phyloP scores from a whole-genome alignment of 1,284 basidiomycete species.

The Meripilus lineatus region DNA sequence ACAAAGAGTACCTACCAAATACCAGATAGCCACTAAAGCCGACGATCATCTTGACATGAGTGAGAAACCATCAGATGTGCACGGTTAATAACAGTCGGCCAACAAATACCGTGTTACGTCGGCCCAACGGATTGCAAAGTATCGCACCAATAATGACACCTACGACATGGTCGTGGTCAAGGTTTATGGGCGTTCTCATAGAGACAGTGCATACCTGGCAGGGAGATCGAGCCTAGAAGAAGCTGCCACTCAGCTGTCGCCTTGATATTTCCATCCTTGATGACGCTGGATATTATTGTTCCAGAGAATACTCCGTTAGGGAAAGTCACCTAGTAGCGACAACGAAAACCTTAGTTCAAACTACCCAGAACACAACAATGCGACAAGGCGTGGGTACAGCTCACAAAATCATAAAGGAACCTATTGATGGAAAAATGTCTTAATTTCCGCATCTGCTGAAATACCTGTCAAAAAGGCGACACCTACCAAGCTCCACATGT shows the following conservation, averaged over 20 bases:
- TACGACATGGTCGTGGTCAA: slow-evolving; percentile 7
- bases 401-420: slow-evolving; percentile 74
- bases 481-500: slow-evolving; percentile 67
- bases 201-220: slow-evolving; percentile 51
- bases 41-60: slow-evolving; percentile 52
- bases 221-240: slow-evolving; percentile 58
- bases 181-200: too few relatives aligned
- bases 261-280: slow-evolving; percentile 48
- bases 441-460: too few relatives aligned
- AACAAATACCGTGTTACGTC: slow-evolving; percentile 58
- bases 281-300: slow-evolving; percentile 59
- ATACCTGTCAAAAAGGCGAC: too few relatives aligned
- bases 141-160: slow-evolving; percentile 52
- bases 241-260: slow-evolving; percentile 66
- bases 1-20: slow-evolving; percentile 41
- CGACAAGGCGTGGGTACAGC: slow-evolving; percentile 11
- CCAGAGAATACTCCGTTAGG: slow-evolving; percentile 52
- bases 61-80: slow-evolving; percentile 1
- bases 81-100: slow-evolving; percentile 12
- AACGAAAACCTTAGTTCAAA: not conserved
- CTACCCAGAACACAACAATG: not conserved
- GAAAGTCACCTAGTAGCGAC: slow-evolving; percentile 48
- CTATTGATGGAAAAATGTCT: slow-evolving; percentile 24
- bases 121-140: slow-evolving; percentile 60
- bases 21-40: slow-evolving; percentile 74